phyloP scores from a whole-genome alignment of 1,284 basidiomycete genomes.

The Ustilago curta region DNA sequence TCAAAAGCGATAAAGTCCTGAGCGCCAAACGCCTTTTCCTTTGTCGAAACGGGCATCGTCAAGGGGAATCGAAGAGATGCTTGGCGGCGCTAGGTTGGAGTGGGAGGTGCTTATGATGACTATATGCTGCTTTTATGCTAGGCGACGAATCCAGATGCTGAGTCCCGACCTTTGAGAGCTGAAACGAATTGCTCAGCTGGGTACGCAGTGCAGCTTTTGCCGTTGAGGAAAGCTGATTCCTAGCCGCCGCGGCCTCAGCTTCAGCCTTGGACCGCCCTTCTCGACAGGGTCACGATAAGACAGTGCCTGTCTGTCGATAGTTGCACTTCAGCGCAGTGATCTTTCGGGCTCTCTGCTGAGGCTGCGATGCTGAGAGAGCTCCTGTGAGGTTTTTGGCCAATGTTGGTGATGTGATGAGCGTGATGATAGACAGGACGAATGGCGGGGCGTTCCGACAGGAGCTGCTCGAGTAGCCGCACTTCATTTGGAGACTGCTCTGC shows the following conservation, averaged over 20 bases:
- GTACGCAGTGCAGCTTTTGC: background rate
- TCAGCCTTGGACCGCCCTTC: background rate
- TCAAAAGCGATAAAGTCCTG: constrained; percentile 64
- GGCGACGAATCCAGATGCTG: background rate
- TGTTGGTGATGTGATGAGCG: constrained; percentile 5
- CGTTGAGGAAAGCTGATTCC: background rate
- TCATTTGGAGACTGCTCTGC: constrained; percentile 3
- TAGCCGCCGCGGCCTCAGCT: background rate
- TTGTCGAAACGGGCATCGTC: constrained; percentile 31
- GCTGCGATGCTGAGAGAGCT: background rate
- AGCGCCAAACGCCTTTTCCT: constrained; percentile 41
- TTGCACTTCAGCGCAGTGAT: background rate
- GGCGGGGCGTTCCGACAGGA: background rate
- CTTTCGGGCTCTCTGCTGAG: background rate
- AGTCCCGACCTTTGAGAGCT: background rate
- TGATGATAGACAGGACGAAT: background rate
- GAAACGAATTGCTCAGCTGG: background rate
- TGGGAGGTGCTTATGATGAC: background rate
- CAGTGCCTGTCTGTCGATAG: background rate
- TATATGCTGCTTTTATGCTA: constrained; percentile 1
- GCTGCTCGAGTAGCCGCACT: background rate
- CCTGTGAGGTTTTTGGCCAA: background rate
- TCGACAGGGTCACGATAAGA: background rate
- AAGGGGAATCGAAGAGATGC: background rate
- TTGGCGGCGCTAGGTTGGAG: too few species aligned